A percentile compares a stretch with the other conserved stretches of the same genome.
phyloP scores from a whole-genome alignment of 2,329 filamentous ascomycete species.

The Thielaviopsis punctulata region DNA sequence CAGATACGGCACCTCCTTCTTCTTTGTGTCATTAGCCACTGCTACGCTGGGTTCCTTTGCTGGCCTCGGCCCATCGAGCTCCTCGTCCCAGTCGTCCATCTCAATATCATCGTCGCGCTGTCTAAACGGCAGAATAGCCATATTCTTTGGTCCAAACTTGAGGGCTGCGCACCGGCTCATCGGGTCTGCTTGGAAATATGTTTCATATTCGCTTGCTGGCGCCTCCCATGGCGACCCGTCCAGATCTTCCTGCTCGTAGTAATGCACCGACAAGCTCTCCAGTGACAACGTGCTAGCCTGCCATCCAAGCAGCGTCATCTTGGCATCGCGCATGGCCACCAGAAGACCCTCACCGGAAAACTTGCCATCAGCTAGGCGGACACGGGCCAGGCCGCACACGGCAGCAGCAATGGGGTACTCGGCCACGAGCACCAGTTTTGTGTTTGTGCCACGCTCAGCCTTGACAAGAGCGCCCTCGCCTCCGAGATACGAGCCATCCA shows the following conservation, averaged over 20 bases:
- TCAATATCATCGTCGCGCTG: conserved; percentile 74
- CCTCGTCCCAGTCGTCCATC: conserved; percentile 81
- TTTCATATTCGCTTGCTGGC: conserved; percentile 57
- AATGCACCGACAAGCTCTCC: conserved; percentile 86
- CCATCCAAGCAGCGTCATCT: conserved; percentile 88
- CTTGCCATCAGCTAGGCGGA: conserved; percentile 55
- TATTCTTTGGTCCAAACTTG: conserved; percentile 74
- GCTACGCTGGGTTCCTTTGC: conserved; percentile 23
- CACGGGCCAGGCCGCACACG: conserved; percentile 62
- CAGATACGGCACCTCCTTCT: conserved; percentile 52
- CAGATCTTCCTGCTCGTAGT: conserved; percentile 89
- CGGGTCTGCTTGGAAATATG: conserved; percentile 74
- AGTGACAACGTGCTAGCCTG: conserved; percentile 64
- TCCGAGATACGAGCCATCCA: conserved; percentile 49
- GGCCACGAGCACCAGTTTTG: conserved; percentile 67
- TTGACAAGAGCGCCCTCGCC: conserved; percentile 43
- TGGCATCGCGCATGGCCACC: conserved; percentile 75
- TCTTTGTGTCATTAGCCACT: conserved; percentile 18
- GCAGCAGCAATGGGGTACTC: conserved; percentile 76
- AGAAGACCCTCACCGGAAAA: conserved; percentile 73
- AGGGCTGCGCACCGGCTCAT: conserved; percentile 84
- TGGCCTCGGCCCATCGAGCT: conserved; percentile 52
- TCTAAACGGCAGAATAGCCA: conserved; percentile 87
- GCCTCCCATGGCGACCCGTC: conserved; percentile 68
- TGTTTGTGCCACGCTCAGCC: conserved; percentile 46